Base-by-base conservation (phyloP, 2,329 filamentous ascomycete genomes). In the Ilyonectria mors-panacis region DNA sequence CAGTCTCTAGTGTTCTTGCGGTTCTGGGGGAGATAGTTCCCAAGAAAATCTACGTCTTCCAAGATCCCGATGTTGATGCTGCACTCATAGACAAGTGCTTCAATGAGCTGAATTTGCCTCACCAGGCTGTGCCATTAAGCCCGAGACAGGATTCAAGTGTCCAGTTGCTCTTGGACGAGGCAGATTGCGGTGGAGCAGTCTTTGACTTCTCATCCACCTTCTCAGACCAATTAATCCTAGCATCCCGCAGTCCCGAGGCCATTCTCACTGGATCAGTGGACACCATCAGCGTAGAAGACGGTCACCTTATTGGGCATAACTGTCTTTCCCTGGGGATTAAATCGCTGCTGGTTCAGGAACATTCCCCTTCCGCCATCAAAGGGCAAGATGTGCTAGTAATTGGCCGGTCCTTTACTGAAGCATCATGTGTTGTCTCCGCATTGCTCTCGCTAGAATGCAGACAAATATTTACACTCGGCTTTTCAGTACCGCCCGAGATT, bases 51-150 rank as follows among this genome's bases (percentile, higher is more conserved):
- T 64, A 64, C 30, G 21, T 67, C 13, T 64, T 64, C 19, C 56
- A 65, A 6, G 60, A 51, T 17, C 44, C 58, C 13, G 39, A 56
- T 19, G 35, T 61, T 17, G 60, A 69, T 21, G 53, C 61, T 37
- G 60, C 60, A 4, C 50, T 67, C 12, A 69, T 69, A 57, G 60
- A 67, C 13, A 69, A 69, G 30, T 67, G 67, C 42, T 69, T 69
- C 28, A 67, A 69, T 5, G 67, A 69, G 42, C 35, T 69, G 13
- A 69, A 67, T 23, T 42, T 69, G 3, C 64, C 67, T 6, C 67
- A 69, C 23, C 48, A 33, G 13, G 65, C 37, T 23, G 17, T 58
- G 17, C 45, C 35, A 8, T 23, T 51, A 10, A 19, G 39, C 1
- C 37, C 59, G 7, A 26, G 21, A 13, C 42, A 42, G 12, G 9